phyloP scores from a whole-genome alignment of 1,284 basidiomycete species.

The Paramarasmius palmivorus region DNA sequence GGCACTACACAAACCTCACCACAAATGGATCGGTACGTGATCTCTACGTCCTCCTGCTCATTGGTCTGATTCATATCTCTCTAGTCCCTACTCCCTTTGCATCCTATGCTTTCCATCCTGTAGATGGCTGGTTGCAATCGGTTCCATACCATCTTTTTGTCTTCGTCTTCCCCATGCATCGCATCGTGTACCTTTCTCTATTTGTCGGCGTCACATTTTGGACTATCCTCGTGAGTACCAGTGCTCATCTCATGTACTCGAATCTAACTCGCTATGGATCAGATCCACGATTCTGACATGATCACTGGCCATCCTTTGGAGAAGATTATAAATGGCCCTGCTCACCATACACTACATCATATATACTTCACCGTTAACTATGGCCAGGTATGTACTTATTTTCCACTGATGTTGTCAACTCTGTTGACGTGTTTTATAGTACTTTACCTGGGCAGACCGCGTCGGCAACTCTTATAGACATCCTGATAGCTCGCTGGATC shows the following conservation, averaged over 20 bases:
- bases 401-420: not conserved
- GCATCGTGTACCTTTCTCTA: conserved; percentile 75
- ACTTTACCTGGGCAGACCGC: conserved; percentile 96
- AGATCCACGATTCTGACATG: conserved; percentile 99
- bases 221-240: conserved; percentile 75
- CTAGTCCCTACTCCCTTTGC: conserved; percentile 90
- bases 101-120: conserved; percentile 95
- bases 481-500: conserved; percentile 65
- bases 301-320: conserved; percentile 91
- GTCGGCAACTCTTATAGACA: conserved; percentile 77
- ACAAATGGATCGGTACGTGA: conserved; percentile 37
- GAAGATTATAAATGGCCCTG: conserved; percentile 93
- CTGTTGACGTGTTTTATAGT: conserved; percentile 42
- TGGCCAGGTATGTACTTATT: conserved; percentile 71
- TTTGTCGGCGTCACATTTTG: conserved; percentile 92
- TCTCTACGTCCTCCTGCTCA: too few relatives aligned
- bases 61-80: not conserved
- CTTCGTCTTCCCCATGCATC: conserved; percentile 91
- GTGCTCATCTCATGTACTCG: not conserved
- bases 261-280: conserved; percentile 5
- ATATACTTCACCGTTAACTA: conserved; percentile 97
- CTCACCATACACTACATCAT: conserved; percentile 97
- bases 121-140: conserved; percentile 94
- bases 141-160: conserved; percentile 95
- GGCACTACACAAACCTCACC: conserved; percentile 7